Conservation (phyloP, 1,284 basidiomycete species). For the Ceratobasidium sp. region DNA sequence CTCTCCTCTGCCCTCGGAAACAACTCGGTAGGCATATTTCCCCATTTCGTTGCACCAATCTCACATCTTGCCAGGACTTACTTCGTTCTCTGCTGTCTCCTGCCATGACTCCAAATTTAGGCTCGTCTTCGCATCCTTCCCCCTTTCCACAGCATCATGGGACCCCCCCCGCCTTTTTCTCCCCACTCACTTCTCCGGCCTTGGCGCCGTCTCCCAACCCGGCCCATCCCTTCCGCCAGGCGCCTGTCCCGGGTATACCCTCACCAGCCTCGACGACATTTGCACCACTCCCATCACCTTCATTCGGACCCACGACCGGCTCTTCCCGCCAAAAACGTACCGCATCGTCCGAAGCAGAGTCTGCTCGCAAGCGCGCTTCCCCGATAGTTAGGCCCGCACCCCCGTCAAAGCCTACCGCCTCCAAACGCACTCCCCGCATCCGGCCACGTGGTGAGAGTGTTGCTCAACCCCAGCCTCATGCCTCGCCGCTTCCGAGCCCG, state of each 20-base stretch:
- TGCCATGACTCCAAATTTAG: slow-evolving; percentile 53
- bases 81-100: slow-evolving; percentile 53
- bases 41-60: not conserved
- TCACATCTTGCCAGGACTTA: slow-evolving; percentile 37
- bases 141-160: slow-evolving; percentile 55
- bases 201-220: slow-evolving; percentile 59
- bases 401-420: slow-evolving; percentile 19
- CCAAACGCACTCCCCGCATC: slow-evolving; percentile 54
- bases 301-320: slow-evolving; percentile 44
- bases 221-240: slow-evolving; percentile 52
- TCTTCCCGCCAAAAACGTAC: slow-evolving; percentile 50
- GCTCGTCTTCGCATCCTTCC: slow-evolving; percentile 47
- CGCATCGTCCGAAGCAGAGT: slow-evolving; percentile 33
- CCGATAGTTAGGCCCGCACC: slow-evolving; percentile 44
- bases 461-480: slow-evolving; percentile 32
- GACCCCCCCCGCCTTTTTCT: slow-evolving; percentile 63
- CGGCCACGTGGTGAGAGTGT: slow-evolving; percentile 43
- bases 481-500: slow-evolving; percentile 40
- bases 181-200: slow-evolving; percentile 69
- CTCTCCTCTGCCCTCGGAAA: slow-evolving; percentile 69
- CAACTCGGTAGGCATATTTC: slow-evolving; percentile 53
- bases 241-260: slow-evolving; percentile 49
- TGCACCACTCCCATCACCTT: slow-evolving; percentile 49
- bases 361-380: slow-evolving; percentile 55
- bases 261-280: slow-evolving; percentile 55